These are phyloP conservation scores for Baorangia bicolor DNA, from an alignment of 768 basidiomycete species.

Conservation along the genomic window DNA sequence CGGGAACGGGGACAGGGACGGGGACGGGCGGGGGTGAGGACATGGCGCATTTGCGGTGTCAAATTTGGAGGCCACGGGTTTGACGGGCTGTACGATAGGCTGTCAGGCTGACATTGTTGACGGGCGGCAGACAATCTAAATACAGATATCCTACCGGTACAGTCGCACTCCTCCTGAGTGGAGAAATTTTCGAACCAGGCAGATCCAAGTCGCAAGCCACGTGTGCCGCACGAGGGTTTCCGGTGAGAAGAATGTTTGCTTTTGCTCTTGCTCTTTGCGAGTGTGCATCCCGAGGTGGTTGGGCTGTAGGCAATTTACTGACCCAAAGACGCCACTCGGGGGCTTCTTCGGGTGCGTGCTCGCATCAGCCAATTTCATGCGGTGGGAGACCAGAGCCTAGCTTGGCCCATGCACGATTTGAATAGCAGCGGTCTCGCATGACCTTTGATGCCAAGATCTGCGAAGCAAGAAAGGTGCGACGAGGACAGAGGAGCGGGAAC, in stretches of 20 bases:
- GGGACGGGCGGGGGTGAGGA: too few species aligned
- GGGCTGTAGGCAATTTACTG: constrained; percentile 55
- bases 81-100: too few species aligned
- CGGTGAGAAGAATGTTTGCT: constrained; percentile 27
- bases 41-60: too few species aligned
- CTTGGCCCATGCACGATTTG: constrained; percentile 93
- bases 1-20: too few species aligned
- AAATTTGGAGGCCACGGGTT: too few species aligned
- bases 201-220: constrained; percentile 6
- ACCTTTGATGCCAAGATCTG: constrained; percentile 91
- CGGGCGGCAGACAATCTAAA: constrained; percentile 12
- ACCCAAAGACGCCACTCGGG: constrained; percentile 94
- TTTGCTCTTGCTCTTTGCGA: constrained; percentile 56
- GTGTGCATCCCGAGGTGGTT: constrained; percentile 35
- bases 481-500: constrained; percentile 82
- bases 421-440: constrained; percentile 90
- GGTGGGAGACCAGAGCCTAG: constrained; percentile 86
- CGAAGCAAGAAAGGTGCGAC: constrained; percentile 84
- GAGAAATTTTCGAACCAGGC: constrained; percentile 13
- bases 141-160: constrained; percentile 38
- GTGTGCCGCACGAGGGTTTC: not conserved
- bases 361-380: constrained; percentile 84
- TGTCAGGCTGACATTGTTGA: constrained; percentile 25
- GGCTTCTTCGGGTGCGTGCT: constrained; percentile 82
- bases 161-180: constrained; percentile 43